Evolutionary conservation across 2,329 filamentous ascomycete species (phyloP).

Genomic region (Huntiella abstrusa): DNA sequence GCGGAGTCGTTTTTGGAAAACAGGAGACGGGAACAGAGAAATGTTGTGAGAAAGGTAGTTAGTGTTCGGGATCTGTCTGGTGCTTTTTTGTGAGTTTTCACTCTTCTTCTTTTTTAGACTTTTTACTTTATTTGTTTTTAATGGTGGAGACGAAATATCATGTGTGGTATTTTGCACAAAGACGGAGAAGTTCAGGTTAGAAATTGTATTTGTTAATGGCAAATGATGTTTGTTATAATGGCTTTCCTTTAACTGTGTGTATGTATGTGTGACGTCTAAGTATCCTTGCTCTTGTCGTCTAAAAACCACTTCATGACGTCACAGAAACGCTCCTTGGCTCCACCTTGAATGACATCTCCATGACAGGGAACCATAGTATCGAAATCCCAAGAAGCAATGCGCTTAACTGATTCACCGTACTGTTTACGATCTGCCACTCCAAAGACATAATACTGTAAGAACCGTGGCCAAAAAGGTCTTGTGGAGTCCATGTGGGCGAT

Average conservation of each 20-base stretch:
- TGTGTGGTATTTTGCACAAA: background rate
- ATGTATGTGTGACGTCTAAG: background rate
- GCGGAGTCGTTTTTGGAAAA: constrained; percentile 10
- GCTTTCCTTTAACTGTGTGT: background rate
- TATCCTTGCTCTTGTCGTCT: constrained; percentile 13
- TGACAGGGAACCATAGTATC: constrained; percentile 77
- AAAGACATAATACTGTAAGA: constrained; percentile 57
- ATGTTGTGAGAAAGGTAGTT: background rate
- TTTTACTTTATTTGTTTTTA: background rate
- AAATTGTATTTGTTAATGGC: no score
- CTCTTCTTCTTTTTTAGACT: background rate
- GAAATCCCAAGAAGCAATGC: constrained; percentile 69
- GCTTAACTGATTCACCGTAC: constrained; percentile 32
- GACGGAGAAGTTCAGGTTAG: background rate
- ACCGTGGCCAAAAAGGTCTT: constrained; percentile 46
- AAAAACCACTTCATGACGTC: constrained; percentile 76
- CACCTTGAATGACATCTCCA: constrained; percentile 64
- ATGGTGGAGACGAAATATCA: background rate
- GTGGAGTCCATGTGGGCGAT: constrained; percentile 34
- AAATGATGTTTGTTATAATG: no score
- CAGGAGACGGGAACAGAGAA: constrained; percentile 1
- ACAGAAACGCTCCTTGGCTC: constrained; percentile 55
- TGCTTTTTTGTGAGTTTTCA: constrained; percentile 6
- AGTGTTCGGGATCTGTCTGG: constrained; percentile 6
- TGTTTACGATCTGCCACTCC: background rate